phyloP scores from a whole-genome alignment of 2,329 filamentous ascomycete genomes.

The Pestalotiopsis sp. region DNA sequence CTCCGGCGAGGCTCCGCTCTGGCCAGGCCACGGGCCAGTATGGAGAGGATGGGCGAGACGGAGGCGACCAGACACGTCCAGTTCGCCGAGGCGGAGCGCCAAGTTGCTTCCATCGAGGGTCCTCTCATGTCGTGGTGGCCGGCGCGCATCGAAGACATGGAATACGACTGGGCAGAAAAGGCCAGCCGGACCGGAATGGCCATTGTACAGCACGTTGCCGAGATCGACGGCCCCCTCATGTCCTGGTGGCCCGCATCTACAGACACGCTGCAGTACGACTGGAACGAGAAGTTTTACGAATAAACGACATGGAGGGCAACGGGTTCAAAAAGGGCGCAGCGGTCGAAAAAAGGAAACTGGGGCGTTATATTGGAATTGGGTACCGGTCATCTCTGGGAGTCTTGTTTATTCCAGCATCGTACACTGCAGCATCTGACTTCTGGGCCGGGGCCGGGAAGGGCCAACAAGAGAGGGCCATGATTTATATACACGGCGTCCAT shows the following conservation, averaged over 20 bases:
- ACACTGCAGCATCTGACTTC: no score
- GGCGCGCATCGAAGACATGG: constrained; percentile 23
- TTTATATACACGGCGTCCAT: no score
- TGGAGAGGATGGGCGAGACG: background rate
- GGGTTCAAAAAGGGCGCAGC: background rate
- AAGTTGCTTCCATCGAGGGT: constrained; percentile 22
- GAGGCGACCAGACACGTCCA: constrained; percentile 12
- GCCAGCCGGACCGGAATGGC: constrained; percentile 1
- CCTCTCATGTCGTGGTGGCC: constrained; percentile 33
- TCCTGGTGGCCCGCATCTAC: constrained; percentile 30
- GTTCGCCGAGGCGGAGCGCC: constrained; percentile 14
- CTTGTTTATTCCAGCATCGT: no score
- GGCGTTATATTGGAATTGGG: background rate
- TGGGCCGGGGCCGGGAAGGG: no score
- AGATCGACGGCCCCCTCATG: constrained; percentile 28
- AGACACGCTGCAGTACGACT: constrained; percentile 27
- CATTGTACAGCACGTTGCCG: constrained; percentile 16
- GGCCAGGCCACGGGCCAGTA: background rate
- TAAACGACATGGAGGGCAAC: constrained; percentile 13
- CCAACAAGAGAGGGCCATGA: no score
- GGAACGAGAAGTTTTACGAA: constrained; percentile 34
- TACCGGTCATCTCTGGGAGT: no score
- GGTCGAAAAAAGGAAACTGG: background rate
- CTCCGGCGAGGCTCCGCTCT: background rate
- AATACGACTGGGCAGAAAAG: constrained; percentile 28